These are phyloP conservation scores for Dothideomycetes sp. DNA, from an alignment of 2,329 filamentous ascomycete species.

Conservation along the genomic window DNA sequence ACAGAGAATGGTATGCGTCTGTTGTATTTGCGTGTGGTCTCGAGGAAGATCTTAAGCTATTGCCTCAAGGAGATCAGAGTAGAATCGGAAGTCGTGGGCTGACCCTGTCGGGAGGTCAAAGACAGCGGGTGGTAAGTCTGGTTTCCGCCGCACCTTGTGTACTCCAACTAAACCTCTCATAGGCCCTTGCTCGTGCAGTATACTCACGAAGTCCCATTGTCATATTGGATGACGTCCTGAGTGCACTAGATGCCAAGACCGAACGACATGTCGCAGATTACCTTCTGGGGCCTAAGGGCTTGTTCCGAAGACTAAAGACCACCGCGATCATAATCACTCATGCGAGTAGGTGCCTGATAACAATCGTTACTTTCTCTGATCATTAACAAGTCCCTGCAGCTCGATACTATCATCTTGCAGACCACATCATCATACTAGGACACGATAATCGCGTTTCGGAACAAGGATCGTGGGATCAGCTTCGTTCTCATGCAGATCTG, in stretches of 20 bases:
- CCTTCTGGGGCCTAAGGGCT: conserved; percentile 29
- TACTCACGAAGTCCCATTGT: conserved; percentile 70
- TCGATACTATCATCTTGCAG: conserved; percentile 23
- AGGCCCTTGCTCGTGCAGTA: conserved; percentile 55
- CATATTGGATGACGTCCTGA: conserved; percentile 71
- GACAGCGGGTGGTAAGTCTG: conserved; percentile 59
- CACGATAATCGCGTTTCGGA: background rate
- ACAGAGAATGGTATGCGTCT: conserved; percentile 54
- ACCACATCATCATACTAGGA: conserved; percentile 26
- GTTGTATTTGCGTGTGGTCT: conserved; percentile 64
- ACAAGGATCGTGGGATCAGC: too few species aligned
- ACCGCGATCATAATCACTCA: conserved; percentile 36
- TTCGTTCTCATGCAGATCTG: too few species aligned
- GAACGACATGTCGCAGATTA: conserved; percentile 29
- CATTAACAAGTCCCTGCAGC: conserved; percentile 11
- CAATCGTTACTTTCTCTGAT: background rate
- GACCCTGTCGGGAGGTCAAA: conserved; percentile 73
- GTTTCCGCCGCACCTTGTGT: background rate
- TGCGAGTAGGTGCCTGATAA: background rate
- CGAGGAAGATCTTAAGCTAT: conserved; percentile 65
- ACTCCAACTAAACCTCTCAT: background rate
- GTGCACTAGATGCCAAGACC: conserved; percentile 55
- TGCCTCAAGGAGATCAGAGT: conserved; percentile 59
- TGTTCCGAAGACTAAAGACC: conserved; percentile 26
- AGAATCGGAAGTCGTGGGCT: conserved; percentile 79